Evolutionary conservation across 306 rosid genomes (phyloP).

Genomic region (peach (Prunus persica)): DNA sequence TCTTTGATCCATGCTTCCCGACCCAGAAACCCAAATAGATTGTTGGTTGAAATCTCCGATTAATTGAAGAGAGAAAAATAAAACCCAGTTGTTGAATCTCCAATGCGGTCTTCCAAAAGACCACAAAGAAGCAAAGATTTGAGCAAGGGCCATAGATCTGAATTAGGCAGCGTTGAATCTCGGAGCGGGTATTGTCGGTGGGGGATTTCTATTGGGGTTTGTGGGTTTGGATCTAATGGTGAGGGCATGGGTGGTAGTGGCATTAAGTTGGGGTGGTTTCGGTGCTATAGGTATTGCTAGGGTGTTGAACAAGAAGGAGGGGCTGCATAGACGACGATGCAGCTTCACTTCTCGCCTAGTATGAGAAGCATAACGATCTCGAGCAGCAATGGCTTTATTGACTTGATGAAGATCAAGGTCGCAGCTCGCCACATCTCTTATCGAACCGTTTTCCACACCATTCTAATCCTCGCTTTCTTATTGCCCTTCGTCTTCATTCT

Average conservation of each 20-base stretch:
- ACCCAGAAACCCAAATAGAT: constrained; percentile 31
- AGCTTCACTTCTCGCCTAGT: constrained; percentile 99
- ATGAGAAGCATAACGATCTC: constrained; percentile 99
- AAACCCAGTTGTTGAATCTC: constrained; percentile 23
- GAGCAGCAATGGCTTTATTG: constrained; percentile 98
- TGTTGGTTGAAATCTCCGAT: neutral
- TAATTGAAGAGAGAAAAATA: neutral
- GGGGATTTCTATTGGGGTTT: constrained; percentile 31
- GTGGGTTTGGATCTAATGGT: constrained; percentile 66
- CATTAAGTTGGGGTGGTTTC: constrained; percentile 29
- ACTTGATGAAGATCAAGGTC: constrained; percentile 99
- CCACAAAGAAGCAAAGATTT: constrained; percentile 32
- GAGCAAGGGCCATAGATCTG: constrained; percentile 40
- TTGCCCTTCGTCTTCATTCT: constrained; percentile 97
- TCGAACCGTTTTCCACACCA: constrained; percentile 97
- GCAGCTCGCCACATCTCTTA: constrained; percentile 99
- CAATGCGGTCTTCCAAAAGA: constrained; percentile 60
- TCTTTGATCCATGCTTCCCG: constrained; percentile 40
- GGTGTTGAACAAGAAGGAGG: constrained; percentile 39
- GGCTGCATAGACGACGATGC: constrained; percentile 99
- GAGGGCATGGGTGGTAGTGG: constrained; percentile 43
- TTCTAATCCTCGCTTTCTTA: constrained; percentile 90
- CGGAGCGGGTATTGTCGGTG: constrained; percentile 34
- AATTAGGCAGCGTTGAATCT: constrained; percentile 14
- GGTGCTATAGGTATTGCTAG: constrained; percentile 30